Evolutionary conservation across 345 rosid genomes (phyloP).

Genomic region (Salix caprea): DNA sequence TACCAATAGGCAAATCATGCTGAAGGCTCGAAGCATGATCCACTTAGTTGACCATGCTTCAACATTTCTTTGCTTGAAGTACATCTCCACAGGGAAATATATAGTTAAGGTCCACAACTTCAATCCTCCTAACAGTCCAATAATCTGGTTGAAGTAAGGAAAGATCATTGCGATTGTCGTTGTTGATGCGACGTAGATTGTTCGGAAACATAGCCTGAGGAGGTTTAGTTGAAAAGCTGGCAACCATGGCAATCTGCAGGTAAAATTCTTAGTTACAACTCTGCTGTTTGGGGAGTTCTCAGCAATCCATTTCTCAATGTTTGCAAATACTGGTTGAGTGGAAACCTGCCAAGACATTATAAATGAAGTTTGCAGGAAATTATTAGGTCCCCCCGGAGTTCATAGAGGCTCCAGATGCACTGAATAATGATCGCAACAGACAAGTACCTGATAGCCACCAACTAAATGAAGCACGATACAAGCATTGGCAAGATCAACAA

Average conservation of each 20-base stretch:
- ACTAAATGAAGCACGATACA: slow-evolving; percentile 42
- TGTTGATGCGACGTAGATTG: slow-evolving; percentile 43
- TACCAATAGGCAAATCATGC: slow-evolving; percentile 36
- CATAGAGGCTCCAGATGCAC: neutral
- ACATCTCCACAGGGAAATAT: slow-evolving; percentile 78
- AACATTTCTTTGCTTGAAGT: slow-evolving; percentile 46
- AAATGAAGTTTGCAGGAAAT: neutral
- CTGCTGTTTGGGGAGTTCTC: slow-evolving; percentile 40
- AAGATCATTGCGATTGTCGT: slow-evolving; percentile 50
- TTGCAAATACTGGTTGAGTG: slow-evolving; percentile 50
- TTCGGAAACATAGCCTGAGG: slow-evolving; percentile 47
- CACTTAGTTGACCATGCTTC: slow-evolving; percentile 50
- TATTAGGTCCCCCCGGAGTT: too few relatives aligned
- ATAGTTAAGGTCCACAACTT: slow-evolving; percentile 73
- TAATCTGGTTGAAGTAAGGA: slow-evolving; percentile 80
- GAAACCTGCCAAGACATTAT: slow-evolving; percentile 32
- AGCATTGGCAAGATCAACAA: slow-evolving; percentile 47
- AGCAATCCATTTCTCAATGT: slow-evolving; percentile 35
- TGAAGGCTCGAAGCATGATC: slow-evolving; percentile 46
- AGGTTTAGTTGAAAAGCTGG: slow-evolving; percentile 29
- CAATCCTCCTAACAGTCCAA: slow-evolving; percentile 70
- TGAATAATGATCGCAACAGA: neutral
- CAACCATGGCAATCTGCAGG: slow-evolving; percentile 30
- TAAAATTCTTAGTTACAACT: slow-evolving; percentile 30
- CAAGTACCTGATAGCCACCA: slow-evolving; percentile 33